A percentile compares a stretch with the other conserved stretches of the same genome.
Conservation (phyloP, 345 rosid species). For the Gossypium mustelinum region DNA sequence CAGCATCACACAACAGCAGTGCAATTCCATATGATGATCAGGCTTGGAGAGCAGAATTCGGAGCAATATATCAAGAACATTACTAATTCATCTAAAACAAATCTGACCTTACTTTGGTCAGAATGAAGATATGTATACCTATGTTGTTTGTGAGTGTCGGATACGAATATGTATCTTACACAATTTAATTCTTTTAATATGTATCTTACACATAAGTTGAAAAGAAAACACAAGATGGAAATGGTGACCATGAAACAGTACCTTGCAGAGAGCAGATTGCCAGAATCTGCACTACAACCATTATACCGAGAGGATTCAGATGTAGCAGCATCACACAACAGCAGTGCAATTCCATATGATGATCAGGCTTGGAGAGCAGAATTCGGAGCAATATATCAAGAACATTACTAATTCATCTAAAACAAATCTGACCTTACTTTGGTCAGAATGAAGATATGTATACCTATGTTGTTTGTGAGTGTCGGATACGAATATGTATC, state of each 20-base stretch:
- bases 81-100: conserved; percentile 21
- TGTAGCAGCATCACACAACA: conserved; percentile 8
- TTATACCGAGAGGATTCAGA: conserved; percentile 43
- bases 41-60: conserved; percentile 96
- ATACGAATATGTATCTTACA: neutral
- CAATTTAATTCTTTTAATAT: no score
- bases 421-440: neutral
- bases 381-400: conserved; percentile 84
- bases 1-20: conserved; percentile 15
- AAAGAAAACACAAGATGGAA: conserved; percentile 85
- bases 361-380: conserved; percentile 95
- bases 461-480: neutral
- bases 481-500: neutral
- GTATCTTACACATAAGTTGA: no score
- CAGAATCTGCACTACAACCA: conserved; percentile 75
- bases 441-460: conserved; percentile 5
- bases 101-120: conserved; percentile 7
- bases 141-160: neutral
- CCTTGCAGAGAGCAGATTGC: conserved; percentile 74
- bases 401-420: conserved; percentile 36
- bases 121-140: neutral
- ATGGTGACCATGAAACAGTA: conserved; percentile 78
- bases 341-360: conserved; percentile 37
- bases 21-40: conserved; percentile 50
- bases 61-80: conserved; percentile 79